These are phyloP conservation scores for Acanthamoeba triangularis DNA, from an alignment of 208 protist genomes.

Conservation along the genomic window DNA sequence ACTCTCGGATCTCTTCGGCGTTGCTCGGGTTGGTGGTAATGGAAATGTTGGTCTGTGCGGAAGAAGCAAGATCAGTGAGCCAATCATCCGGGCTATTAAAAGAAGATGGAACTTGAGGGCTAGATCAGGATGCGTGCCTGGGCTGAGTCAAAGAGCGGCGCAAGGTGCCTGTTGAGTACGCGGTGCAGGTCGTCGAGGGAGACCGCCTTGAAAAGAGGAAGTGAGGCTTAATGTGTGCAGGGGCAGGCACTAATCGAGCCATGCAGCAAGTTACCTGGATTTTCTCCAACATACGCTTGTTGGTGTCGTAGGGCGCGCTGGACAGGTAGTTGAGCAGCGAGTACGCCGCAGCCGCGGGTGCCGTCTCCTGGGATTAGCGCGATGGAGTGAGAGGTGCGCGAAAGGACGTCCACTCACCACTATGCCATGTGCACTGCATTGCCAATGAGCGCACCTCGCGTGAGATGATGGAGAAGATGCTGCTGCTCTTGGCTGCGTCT, in stretches of 20 bases:
- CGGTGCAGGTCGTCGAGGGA: constrained; percentile 21
- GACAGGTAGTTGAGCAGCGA: constrained; percentile 62
- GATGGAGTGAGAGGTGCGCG: background rate
- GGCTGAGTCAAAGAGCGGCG: constrained; percentile 19
- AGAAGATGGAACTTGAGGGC: no score
- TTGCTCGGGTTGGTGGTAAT: constrained; percentile 61
- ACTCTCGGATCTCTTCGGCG: constrained; percentile 15
- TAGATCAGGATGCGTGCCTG: background rate
- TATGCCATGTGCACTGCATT: no score
- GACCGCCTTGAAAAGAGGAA: background rate
- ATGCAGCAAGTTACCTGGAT: constrained; percentile 13
- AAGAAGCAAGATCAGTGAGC: background rate
- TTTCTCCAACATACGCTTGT: constrained; percentile 40
- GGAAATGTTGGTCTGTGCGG: constrained; percentile 47
- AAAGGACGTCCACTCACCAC: no score
- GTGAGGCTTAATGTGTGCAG: background rate
- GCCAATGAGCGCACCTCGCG: background rate
- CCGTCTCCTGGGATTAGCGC: background rate
- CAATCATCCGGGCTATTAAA: no score
- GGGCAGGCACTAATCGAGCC: background rate
- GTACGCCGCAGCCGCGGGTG: background rate
- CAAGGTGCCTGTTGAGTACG: constrained; percentile 43
- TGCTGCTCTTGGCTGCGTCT: constrained; percentile 56
- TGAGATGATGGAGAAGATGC: constrained; percentile 61
- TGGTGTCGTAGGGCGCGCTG: constrained; percentile 26